phyloP scores from a whole-genome alignment of 73 alveolate species.

The Blepharisma japonicum region DNA sequence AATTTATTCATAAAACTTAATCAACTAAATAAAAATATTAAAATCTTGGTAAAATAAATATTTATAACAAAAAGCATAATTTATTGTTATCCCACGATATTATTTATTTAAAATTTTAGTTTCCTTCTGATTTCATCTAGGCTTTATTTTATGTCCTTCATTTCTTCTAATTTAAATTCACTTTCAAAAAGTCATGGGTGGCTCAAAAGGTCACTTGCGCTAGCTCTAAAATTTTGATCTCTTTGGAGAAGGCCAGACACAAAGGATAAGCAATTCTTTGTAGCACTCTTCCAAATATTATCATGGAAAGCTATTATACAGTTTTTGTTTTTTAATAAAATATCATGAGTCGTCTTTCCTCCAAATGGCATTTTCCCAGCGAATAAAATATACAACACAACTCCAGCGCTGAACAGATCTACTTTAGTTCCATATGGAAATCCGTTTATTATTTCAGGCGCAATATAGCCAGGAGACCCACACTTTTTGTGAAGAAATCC shows the following conservation, averaged over 20 bases:
- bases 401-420: constrained; percentile 20
- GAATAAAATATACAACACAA: not conserved
- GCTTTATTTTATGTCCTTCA: too few relatives aligned
- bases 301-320: not conserved
- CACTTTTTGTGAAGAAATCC: constrained; percentile 16
- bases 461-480: constrained; percentile 26
- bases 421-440: not conserved
- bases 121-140: too few relatives aligned
- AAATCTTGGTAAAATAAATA: too few relatives aligned
- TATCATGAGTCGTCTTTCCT: constrained; percentile 2
- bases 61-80: too few relatives aligned
- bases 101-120: too few relatives aligned
- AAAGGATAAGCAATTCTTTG: not conserved
- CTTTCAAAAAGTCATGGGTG: too few relatives aligned
- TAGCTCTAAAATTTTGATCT: too few relatives aligned
- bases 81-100: too few relatives aligned
- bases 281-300: not conserved
- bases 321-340: not conserved
- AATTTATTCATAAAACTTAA: too few relatives aligned
- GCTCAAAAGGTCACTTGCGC: too few relatives aligned
- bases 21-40: too few relatives aligned
- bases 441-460: constrained; percentile 12
- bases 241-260: not conserved
- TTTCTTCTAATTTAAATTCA: too few relatives aligned
- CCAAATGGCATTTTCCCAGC: not conserved